A percentile compares a stretch with the other conserved stretches of the same genome.
These are phyloP conservation scores for Populus pruinosa DNA, from an alignment of 345 rosid genomes.

Conservation along the genomic window DNA sequence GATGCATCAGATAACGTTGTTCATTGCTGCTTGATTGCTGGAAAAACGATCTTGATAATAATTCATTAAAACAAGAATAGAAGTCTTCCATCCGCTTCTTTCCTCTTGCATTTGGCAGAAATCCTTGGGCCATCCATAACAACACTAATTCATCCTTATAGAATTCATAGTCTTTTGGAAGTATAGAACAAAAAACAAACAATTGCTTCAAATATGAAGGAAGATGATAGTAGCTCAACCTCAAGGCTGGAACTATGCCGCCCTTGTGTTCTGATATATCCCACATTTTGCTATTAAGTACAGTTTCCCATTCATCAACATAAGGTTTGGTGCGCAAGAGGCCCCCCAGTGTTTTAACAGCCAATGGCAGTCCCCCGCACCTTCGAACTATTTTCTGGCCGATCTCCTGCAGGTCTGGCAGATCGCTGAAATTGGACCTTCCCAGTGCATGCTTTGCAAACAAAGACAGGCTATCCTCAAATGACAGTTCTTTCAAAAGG, in stretches of 20 bases:
- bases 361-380: slow-evolving; percentile 25
- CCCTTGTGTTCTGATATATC: not conserved
- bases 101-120: not conserved
- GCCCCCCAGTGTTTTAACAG: slow-evolving; percentile 22
- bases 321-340: slow-evolving; percentile 3
- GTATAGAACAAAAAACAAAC: slow-evolving; percentile 19
- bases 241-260: slow-evolving; percentile 8
- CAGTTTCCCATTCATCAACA: slow-evolving; percentile 11
- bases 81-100: not conserved
- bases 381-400: slow-evolving; percentile 5
- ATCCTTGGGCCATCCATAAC: slow-evolving; percentile 27
- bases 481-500: not conserved
- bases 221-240: slow-evolving; percentile 17
- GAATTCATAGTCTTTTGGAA: slow-evolving; percentile 21
- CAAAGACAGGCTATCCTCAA: slow-evolving; percentile 16
- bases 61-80: slow-evolving; percentile 12
- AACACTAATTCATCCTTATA: slow-evolving; percentile 18
- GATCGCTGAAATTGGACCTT: not conserved
- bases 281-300: slow-evolving; percentile 17
- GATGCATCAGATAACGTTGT: slow-evolving; percentile 17
- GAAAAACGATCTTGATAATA: slow-evolving; percentile 18
- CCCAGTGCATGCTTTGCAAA: slow-evolving; percentile 14
- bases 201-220: slow-evolving; percentile 17
- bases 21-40: not conserved
- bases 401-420: not conserved